Conservation (phyloP, 192 early-diverging fungal species). For the Diversispora epigaea region DNA sequence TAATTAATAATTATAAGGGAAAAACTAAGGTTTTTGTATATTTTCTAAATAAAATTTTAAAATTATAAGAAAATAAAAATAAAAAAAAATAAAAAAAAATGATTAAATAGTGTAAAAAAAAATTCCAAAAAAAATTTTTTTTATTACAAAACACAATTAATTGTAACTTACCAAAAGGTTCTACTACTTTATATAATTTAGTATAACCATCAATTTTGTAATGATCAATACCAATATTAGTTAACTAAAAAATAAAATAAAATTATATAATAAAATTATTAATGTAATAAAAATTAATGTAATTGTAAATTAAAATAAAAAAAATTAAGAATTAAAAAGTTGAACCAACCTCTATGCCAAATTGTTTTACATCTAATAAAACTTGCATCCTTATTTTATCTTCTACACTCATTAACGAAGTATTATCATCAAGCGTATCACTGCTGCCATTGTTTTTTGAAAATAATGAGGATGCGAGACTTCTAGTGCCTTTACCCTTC, state of each 20-base stretch:
- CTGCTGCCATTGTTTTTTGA: neutral
- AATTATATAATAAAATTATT: neutral
- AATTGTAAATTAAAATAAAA: neutral
- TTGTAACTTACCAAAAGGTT: constrained; percentile 26
- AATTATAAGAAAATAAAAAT: too few relatives aligned
- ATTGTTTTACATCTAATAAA: constrained; percentile 51
- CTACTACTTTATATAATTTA: constrained; percentile 25
- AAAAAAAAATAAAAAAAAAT: too few relatives aligned
- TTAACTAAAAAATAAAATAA: neutral
- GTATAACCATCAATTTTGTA: neutral
- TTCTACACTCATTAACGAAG: constrained; percentile 46
- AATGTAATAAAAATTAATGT: too few relatives aligned
- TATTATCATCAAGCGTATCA: constrained; percentile 7
- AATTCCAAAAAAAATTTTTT: too few relatives aligned
- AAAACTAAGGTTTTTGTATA: too few relatives aligned
- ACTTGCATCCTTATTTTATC: constrained; percentile 60
- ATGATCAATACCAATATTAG: constrained; percentile 13
- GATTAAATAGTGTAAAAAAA: too few relatives aligned
- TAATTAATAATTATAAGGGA: too few relatives aligned
- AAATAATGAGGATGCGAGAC: constrained; percentile 2
- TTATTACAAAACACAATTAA: too few relatives aligned
- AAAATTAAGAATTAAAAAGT: neutral
- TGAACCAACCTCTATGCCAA: constrained; percentile 53
- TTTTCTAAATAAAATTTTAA: too few relatives aligned
- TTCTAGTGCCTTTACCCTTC: constrained; percentile 26